Conservation (phyloP, 78 protist species). For the Dictyostelium capitatum region DNA sequence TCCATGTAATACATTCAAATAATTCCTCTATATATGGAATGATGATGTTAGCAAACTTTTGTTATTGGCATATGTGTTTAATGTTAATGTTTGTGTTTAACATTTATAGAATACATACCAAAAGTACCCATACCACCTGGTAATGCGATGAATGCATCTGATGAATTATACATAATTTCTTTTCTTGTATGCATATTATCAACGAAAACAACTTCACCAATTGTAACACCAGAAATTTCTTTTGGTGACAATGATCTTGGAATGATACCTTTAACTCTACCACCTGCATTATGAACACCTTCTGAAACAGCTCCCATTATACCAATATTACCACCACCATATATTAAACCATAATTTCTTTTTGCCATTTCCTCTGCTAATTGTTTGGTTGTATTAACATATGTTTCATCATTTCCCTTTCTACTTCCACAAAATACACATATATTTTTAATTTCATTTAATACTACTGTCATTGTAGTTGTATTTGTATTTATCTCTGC, state of each 20-base stretch:
- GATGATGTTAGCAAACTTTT: background rate
- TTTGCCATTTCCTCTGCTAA: conserved; percentile 42
- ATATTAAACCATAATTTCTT: conserved; percentile 56
- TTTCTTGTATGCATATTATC: conserved; percentile 82
- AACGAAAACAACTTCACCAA: conserved; percentile 44
- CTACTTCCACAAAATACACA: conserved; percentile 78
- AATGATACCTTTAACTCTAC: conserved; percentile 65
- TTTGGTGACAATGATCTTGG: conserved; percentile 71
- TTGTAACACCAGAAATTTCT: conserved; percentile 68
- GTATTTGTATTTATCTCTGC: background rate
- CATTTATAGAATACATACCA: too few species aligned
- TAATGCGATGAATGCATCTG: conserved; percentile 82
- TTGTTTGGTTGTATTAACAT: background rate
- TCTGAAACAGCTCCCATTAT: conserved; percentile 75
- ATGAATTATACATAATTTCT: conserved; percentile 56
- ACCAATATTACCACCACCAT: conserved; percentile 84
- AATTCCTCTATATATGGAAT: conserved; percentile 42
- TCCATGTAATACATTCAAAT: conserved; percentile 80
- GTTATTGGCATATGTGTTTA: too few species aligned
- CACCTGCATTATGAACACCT: conserved; percentile 60
- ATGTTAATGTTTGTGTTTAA: too few species aligned
- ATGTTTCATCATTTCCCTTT: conserved; percentile 8
- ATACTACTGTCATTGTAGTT: background rate
- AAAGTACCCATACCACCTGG: conserved; percentile 88
- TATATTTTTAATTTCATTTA: conserved; percentile 26